Base-by-base conservation (phyloP, 352 stramenopile species). In the Globisporangium cederbergense region DNA sequence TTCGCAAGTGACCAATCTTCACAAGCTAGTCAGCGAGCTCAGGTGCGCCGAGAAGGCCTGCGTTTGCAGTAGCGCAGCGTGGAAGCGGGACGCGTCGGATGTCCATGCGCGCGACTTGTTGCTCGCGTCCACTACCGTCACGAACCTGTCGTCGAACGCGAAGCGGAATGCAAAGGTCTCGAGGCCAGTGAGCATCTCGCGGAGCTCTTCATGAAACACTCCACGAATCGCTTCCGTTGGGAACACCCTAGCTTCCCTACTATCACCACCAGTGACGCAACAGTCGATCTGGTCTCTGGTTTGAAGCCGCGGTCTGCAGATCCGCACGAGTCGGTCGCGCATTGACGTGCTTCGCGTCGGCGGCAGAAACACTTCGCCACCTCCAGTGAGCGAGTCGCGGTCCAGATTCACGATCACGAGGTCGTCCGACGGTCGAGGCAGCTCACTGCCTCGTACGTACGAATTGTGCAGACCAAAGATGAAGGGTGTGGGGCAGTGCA, bases 401-500 rank as follows among this genome's bases (percentile, higher is more conserved):
- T 87, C 81, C 28, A 90, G 52, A 51, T 88, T 85, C 13, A 90
- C 81, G 1, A 90, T 57, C 4, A 77, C 77, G 0, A 89, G 46
- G 20, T 89, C 80, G 11, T 76, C 73, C 16, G 74, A 83, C 18
- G 76, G 65, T 42, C 73, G 71, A 0, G 79, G 78, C 8, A 85
- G 62, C 30, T 86, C 77, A 38, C 81, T 78, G 13, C 70, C 58
- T 34, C 75, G 76, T 11, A 76, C 74, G 40, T 87, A 92, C 25
- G 74, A 81, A 8, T 75, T 74, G 63, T 92, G 85, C 2, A 94
- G 60, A 1, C 85, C 85, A 45, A 94, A 91, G 49, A 94, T 79
- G 60, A 90, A 94, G 8, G 83, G 83, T 2, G 83, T 91, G 46
- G 85, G 85, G 62, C 83, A 94, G 50, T 91, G 81, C 4, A 94